Base-by-base conservation (phyloP, 2,329 filamentous ascomycete genomes). In the Exutisphaerella laricina region DNA sequence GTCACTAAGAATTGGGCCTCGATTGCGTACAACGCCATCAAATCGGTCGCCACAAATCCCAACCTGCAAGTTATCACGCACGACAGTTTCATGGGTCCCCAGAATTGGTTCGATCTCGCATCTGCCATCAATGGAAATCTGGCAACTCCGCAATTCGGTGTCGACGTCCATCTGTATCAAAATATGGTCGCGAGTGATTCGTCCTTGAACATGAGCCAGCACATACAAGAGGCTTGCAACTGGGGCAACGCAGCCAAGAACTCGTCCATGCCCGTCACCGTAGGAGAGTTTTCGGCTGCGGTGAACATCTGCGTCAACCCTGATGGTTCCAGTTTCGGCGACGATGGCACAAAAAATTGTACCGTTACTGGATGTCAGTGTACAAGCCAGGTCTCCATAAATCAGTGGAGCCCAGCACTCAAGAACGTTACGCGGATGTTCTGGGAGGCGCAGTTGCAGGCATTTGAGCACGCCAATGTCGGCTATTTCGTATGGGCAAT, bases 401-500 rank as follows among this genome's bases (percentile, higher is more conserved):
- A 64, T 20, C 32, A 62, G 4, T 67, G 63, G 50, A 60, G 62
- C 6, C 56, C 60, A 39, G 63, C 66, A 41, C 48, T 65, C 4
- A 55, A 65, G 9, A 55, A 61, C 10, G 66, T 66, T 14, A 63
- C 64, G 10, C 50, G 66, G 22, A 55, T 54, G 35, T 70, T 63
- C 46, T 53, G 71, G 26, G 70, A 72, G 51, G 69, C 68, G 1
- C 62, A 72, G 47, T 45, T 72, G 13, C 62, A 71, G 46, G 63
- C 65, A 2, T 71, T 68, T 48, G 68, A 72, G 50, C 43, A 58
- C 5, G 59, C 61, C 20, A 54, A 62, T 0, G 58, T 60, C 2
- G 70, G 69, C 26, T 64, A 67, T 46, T 71, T 71, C 50, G 51
- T 69, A 7, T 72, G 69, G 69, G 65, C 64, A 28, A 68, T 65